Evolutionary conservation across 148 eudicot genomes (phyloP).

Genomic region (Mesembryanthemum crystallinum): DNA sequence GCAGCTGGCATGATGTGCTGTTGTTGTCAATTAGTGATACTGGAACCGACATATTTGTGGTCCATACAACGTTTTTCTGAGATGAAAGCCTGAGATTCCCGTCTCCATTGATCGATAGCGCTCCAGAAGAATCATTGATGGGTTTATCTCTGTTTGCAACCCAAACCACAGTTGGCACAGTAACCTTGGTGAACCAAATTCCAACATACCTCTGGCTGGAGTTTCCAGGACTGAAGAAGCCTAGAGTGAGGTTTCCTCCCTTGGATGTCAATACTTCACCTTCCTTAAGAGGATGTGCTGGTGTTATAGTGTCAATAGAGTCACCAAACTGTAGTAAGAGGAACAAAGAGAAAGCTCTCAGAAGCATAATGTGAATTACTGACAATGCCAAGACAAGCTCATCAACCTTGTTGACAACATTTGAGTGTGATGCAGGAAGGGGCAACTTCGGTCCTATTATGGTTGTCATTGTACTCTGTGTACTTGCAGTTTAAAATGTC

Average conservation of each 20-base stretch:
- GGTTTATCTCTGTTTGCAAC: constrained; percentile 44
- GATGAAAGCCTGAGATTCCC: constrained; percentile 31
- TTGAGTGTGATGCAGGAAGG: too few relatives aligned
- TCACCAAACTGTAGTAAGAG: neutral
- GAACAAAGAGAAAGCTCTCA: neutral
- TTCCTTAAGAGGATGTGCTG: constrained; percentile 8
- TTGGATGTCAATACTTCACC: constrained; percentile 31
- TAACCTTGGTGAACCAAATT: constrained; percentile 35
- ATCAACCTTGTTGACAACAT: too few relatives aligned
- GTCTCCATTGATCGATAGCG: constrained; percentile 20
- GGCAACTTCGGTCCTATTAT: too few relatives aligned
- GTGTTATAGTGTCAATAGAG: constrained; percentile 28
- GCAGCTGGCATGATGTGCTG: constrained; percentile 26
- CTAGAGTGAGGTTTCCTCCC: constrained; percentile 27
- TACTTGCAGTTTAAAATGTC: too few relatives aligned
- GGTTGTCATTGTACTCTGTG: too few relatives aligned
- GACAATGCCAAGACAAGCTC: too few relatives aligned
- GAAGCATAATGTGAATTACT: neutral
- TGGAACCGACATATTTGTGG: constrained; percentile 25
- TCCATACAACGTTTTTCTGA: constrained; percentile 32
- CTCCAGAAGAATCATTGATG: constrained; percentile 23
- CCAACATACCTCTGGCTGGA: constrained; percentile 24
- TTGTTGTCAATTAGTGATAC: neutral
- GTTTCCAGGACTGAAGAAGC: constrained; percentile 29
- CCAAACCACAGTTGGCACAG: constrained; percentile 34